Evolutionary conservation across 495 filamentous ascomycete genomes (phyloP), one percentile per base, ranked within the genome.

Genomic region (Penicillium lividum): DNA sequence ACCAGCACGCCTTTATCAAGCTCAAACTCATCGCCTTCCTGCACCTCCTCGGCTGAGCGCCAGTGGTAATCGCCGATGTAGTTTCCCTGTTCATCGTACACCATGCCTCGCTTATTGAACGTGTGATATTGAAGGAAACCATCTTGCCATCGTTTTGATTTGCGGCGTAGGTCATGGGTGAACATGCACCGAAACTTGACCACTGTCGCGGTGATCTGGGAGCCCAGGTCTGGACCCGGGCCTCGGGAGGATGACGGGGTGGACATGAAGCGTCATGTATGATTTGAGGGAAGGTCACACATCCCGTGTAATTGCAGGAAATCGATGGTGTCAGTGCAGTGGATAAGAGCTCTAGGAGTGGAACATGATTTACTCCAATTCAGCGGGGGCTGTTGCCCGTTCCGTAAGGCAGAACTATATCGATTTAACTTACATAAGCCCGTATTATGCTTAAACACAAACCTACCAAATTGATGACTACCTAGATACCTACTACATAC

Each of bases 81-180:
- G 70, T 94, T 90, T 0, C 90, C 82, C 16, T 79, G 75, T 15
- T 86, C 84, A 68, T 97, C 92, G 64, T 93, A 93, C 22, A 94
- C 89, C 92, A 97, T 96, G 40, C 92, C 77, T 4, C 92, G 86
- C 62, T 87, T 90, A 74, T 97, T 97, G 80, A 95, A 95, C 2
- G 89, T 89, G 68, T 97, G 92, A 66, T 86, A 96, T 52, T 87
- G 85, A 31, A 96, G 81, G 46, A 86, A 84, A 43, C 93, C 93
- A 87, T 97, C 93, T 62, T 93, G 90, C 92, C 92, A 97, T 47
- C 89, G 77, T 73, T 97, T 97, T 52, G 88, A 84, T 72, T 97
- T 97, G 51, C 89, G 83, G 8, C 86, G 84, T 51, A 96, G 69
- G 67, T 97, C 92, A 60, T 87, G 82, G 5, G 90, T 96, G 72